phyloP scores from a whole-genome alignment of 2,329 filamentous ascomycete genomes.

The Volutella citrinella region DNA sequence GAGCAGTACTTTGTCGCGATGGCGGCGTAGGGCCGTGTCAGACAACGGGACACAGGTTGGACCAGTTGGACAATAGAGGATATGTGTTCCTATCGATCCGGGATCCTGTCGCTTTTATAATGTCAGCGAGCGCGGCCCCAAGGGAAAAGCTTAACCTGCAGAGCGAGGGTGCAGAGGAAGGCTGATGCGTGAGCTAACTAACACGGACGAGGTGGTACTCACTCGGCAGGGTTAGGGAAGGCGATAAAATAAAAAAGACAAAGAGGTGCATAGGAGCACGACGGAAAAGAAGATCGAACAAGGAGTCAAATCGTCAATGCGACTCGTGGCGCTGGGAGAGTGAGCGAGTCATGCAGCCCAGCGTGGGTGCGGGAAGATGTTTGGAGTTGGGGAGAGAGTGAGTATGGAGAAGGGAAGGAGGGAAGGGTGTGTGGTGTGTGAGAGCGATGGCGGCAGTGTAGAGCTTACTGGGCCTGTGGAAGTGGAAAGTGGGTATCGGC shows the following conservation, averaged over 20 bases:
- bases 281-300: conserved; percentile 4
- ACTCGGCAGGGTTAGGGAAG: too few species aligned
- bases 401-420: conserved; percentile 16
- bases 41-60: too few species aligned
- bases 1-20: conserved; percentile 10
- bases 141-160: conserved; percentile 11
- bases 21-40: too few species aligned
- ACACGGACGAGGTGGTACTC: conserved; percentile 20
- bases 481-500: conserved; percentile 18
- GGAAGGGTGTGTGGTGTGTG: conserved; percentile 21
- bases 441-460: conserved; percentile 13
- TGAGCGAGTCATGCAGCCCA: conserved; percentile 17
- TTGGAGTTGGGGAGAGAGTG: conserved; percentile 17
- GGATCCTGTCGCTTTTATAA: too few species aligned
- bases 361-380: conserved; percentile 9
- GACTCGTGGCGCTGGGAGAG: conserved; percentile 10
- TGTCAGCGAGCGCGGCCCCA: conserved; percentile 13
- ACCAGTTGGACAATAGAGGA: too few species aligned
- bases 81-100: too few species aligned
- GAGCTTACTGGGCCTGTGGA: too few species aligned
- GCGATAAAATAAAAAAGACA: conserved; percentile 11
- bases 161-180: conserved; percentile 15
- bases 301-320: conserved; percentile 8
- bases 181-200: conserved; percentile 20
- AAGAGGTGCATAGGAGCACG: conserved; percentile 4